Conservation (phyloP, 1,139 yeast species). For the Taphrina communis region DNA sequence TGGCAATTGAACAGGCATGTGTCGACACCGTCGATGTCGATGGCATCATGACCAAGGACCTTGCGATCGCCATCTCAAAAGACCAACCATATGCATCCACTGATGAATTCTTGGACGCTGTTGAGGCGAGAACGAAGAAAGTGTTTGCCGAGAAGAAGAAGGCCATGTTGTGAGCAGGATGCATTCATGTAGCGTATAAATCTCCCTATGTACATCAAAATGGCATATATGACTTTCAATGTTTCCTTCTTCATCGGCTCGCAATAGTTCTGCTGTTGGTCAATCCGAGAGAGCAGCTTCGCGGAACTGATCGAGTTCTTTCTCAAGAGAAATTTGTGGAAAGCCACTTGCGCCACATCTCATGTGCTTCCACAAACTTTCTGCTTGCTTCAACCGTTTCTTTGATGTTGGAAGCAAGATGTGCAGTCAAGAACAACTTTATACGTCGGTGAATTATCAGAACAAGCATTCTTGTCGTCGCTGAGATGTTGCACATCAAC, state of each 20-base stretch:
- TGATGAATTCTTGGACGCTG: conserved; percentile 39
- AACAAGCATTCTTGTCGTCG: neutral
- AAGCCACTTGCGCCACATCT: conserved; percentile 2
- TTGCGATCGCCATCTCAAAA: conserved; percentile 50
- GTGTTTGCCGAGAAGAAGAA: conserved; percentile 29
- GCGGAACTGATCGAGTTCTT: too few species aligned
- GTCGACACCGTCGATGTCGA: conserved; percentile 84
- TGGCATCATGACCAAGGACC: conserved; percentile 92
- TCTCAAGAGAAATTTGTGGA: neutral
- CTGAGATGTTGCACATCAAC: conserved; percentile 13
- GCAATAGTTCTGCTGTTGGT: too few species aligned
- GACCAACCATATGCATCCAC: conserved; percentile 38
- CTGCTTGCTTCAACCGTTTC: neutral
- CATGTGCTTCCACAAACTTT: conserved; percentile 10
- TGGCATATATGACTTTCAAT: neutral
- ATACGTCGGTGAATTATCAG: too few species aligned
- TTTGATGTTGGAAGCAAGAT: too few species aligned
- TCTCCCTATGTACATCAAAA: neutral
- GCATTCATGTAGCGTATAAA: conserved; percentile 1
- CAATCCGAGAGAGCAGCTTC: too few species aligned
- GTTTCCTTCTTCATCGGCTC: neutral
- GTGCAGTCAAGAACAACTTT: neutral
- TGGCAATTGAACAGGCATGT: conserved; percentile 77
- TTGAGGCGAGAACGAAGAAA: conserved; percentile 39
- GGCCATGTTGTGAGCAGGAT: neutral